phyloP scores from a whole-genome alignment of 176 grass and related monocot genomes.

The Dendrocalamus sinicus region DNA sequence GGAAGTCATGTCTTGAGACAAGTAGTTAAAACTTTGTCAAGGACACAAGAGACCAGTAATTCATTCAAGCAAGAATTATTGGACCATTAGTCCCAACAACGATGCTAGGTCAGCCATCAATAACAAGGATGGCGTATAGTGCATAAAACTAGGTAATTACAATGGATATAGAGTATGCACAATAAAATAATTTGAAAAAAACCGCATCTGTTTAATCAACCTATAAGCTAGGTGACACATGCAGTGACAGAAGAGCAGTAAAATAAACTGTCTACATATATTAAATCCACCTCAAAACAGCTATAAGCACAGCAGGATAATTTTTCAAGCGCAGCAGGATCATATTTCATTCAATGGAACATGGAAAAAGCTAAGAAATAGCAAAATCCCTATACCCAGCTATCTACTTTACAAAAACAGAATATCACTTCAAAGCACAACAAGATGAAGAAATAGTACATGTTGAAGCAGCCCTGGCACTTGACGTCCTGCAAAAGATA shows the following conservation, averaged over 20 bases:
- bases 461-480: constrained; percentile 77
- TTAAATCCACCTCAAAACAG: neutral
- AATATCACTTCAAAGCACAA: neutral
- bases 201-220: neutral
- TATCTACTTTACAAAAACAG: neutral
- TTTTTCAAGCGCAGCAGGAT: neutral
- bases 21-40: neutral
- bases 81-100: neutral
- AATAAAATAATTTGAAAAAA: neutral
- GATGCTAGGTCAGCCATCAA: neutral
- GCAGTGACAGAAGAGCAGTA: neutral
- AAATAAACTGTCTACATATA: neutral
- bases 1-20: neutral
- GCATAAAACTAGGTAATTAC: neutral
- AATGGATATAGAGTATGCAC: neutral
- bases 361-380: neutral
- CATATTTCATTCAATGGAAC: neutral
- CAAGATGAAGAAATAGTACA: constrained; percentile 49
- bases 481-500: constrained; percentile 65
- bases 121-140: neutral
- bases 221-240: neutral
- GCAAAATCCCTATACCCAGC: neutral
- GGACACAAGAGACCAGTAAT: neutral
- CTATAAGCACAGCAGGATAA: neutral
- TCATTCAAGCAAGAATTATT: neutral